Conservation (phyloP, 176 grass and related monocot species). For the Thalia dealbata region DNA sequence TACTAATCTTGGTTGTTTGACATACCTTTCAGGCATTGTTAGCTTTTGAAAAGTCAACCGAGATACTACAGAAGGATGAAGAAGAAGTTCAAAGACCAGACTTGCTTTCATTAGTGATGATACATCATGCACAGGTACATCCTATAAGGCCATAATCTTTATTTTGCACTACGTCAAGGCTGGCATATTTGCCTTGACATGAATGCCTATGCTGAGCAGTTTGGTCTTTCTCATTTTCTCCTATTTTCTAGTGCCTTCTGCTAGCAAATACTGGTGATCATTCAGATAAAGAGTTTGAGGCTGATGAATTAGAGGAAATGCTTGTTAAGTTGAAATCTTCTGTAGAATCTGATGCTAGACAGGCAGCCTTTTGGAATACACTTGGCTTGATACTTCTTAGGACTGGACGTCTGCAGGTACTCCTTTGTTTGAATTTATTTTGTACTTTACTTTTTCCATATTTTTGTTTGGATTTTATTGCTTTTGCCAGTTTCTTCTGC, state of each 20-base stretch:
- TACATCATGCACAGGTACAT: conserved; percentile 92
- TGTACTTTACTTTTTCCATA: not conserved
- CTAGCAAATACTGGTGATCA: conserved; percentile 79
- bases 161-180: not conserved
- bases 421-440: conserved; percentile 4
- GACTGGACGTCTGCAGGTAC: conserved; percentile 66
- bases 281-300: conserved; percentile 81
- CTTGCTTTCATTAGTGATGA: conserved; percentile 80
- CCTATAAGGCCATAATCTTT: not conserved
- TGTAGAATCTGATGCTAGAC: conserved; percentile 75
- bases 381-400: conserved; percentile 90
- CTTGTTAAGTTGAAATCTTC: conserved; percentile 75
- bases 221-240: not conserved
- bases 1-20: conserved; percentile 21
- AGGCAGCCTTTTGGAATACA: conserved; percentile 96
- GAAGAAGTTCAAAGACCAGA: conserved; percentile 76
- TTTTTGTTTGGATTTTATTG: not conserved
- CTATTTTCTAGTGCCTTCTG: conserved; percentile 64
- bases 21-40: conserved; percentile 50
- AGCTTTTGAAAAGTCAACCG: conserved; percentile 84
- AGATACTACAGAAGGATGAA: conserved; percentile 88
- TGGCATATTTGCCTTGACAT: not conserved
- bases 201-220: not conserved
- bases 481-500: not conserved
- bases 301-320: conserved; percentile 68